These are phyloP conservation scores for Backusella westeae DNA, from an alignment of 192 early-diverging fungal genomes.

Conservation along the genomic window DNA sequence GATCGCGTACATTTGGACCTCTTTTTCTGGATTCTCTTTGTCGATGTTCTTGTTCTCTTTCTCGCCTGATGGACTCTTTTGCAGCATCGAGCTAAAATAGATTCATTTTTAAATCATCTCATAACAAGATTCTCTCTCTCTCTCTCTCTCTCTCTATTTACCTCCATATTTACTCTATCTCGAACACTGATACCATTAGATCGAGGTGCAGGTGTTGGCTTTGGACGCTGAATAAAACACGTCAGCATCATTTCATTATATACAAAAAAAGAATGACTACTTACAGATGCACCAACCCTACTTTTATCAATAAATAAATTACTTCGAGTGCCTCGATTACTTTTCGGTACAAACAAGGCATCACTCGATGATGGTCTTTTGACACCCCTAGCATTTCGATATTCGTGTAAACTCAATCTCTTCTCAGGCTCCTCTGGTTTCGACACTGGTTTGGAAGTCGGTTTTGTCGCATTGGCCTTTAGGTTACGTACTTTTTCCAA, in stretches of 20 bases:
- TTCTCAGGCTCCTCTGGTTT: neutral
- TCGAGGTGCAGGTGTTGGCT: neutral
- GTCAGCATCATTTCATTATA: too few relatives aligned
- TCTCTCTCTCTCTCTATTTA: neutral
- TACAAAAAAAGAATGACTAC: neutral
- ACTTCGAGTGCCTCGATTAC: neutral
- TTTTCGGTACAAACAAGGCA: neutral
- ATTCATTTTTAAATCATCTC: neutral
- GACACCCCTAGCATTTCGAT: neutral
- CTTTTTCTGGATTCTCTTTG: neutral
- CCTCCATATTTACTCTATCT: neutral
- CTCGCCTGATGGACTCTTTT: neutral
- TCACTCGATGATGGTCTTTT: neutral
- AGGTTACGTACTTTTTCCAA: neutral
- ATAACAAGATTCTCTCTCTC: neutral
- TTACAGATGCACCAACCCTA: neutral
- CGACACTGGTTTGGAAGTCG: neutral
- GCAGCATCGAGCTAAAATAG: neutral
- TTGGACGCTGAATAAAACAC: neutral
- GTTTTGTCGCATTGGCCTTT: neutral
- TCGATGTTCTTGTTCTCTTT: neutral
- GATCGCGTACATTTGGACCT: neutral
- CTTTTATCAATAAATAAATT: conserved; percentile 5
- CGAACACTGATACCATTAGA: neutral
- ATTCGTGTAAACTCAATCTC: neutral